These are phyloP conservation scores for Penicillium egyptiacum DNA, from an alignment of 495 filamentous ascomycete genomes.

Conservation along the genomic window DNA sequence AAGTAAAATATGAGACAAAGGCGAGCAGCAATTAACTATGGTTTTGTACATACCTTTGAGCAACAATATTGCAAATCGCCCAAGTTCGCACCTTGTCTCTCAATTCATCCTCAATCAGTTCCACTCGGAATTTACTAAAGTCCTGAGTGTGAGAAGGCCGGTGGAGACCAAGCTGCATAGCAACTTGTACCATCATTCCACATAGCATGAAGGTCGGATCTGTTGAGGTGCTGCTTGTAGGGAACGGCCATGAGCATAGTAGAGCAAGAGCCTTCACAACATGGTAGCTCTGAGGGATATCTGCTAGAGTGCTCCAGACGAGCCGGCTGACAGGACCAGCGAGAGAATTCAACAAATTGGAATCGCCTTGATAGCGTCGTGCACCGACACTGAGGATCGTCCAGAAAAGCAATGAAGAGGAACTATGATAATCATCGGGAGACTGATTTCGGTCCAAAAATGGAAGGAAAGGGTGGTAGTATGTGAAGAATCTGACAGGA, in stretches of 20 bases:
- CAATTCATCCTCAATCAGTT: constrained; percentile 81
- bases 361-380: constrained; percentile 67
- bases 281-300: constrained; percentile 81
- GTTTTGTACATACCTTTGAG: constrained; percentile 61
- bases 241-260: constrained; percentile 88
- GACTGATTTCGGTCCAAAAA: constrained; percentile 71
- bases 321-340: constrained; percentile 70
- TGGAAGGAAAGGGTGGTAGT: constrained; percentile 82
- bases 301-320: constrained; percentile 78
- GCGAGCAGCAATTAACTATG: not conserved
- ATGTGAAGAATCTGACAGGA: constrained; percentile 61
- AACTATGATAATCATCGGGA: constrained; percentile 72
- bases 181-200: constrained; percentile 90
- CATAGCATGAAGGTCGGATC: constrained; percentile 90
- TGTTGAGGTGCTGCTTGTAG: constrained; percentile 78
- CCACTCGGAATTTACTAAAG: constrained; percentile 78
- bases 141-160: constrained; percentile 87
- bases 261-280: constrained; percentile 90
- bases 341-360: constrained; percentile 65
- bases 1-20: constrained; percentile 4
- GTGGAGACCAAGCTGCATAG: constrained; percentile 87
- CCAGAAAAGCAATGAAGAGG: constrained; percentile 82
- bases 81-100: constrained; percentile 84
- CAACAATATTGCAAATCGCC: constrained; percentile 90
- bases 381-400: constrained; percentile 79